Evolutionary conservation across 2,329 filamentous ascomycete species (phyloP).

Genomic region (Diaporthe vaccinii): DNA sequence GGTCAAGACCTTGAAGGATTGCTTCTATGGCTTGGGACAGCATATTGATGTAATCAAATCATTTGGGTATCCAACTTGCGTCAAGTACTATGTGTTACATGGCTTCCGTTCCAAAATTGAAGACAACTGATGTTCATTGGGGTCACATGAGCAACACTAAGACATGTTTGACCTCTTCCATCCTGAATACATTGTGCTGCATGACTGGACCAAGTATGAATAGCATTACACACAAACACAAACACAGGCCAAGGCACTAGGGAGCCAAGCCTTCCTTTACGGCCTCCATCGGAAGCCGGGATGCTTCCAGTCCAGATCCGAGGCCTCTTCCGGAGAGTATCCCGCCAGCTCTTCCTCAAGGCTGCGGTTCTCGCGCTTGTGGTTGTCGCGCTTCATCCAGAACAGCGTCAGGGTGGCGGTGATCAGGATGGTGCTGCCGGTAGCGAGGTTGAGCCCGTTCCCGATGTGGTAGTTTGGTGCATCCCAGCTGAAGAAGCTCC

Average conservation of each 20-base stretch:
- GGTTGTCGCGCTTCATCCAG: constrained; percentile 75
- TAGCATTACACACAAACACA: background rate
- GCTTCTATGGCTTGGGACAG: background rate
- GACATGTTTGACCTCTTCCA: background rate
- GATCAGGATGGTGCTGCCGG: constrained; percentile 65
- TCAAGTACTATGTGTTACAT: background rate
- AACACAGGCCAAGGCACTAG: constrained; percentile 12
- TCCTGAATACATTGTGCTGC: background rate
- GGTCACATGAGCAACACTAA: background rate
- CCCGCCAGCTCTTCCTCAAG: constrained; percentile 65
- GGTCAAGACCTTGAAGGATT: background rate
- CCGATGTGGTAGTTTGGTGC: constrained; percentile 77
- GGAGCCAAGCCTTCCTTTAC: constrained; percentile 35
- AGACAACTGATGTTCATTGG: background rate
- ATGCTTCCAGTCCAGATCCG: constrained; percentile 76
- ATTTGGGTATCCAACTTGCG: no score
- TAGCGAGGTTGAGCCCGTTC: constrained; percentile 77
- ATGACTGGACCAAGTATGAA: background rate
- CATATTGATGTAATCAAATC: background rate
- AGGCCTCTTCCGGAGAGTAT: constrained; percentile 64
- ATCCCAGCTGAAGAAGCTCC: constrained; percentile 75
- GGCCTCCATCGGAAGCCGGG: constrained; percentile 72
- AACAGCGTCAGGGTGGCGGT: constrained; percentile 60
- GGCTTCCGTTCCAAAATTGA: background rate
- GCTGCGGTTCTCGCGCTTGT: constrained; percentile 62